Conservation (phyloP, 441 rosid species). For the Macaranga tanarius region DNA sequence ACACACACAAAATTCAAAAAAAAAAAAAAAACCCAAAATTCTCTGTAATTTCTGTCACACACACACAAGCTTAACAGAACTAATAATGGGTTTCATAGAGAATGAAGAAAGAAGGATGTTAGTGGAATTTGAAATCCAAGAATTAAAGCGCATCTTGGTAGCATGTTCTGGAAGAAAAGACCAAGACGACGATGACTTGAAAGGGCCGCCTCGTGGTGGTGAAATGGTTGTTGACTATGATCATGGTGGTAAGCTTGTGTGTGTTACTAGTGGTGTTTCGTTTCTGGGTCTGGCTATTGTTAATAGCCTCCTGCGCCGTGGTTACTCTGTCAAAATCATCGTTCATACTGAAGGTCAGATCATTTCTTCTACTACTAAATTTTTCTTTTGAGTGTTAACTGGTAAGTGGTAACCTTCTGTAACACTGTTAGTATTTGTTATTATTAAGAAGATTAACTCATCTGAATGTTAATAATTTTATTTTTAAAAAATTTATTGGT, state of each 20-base stretch:
- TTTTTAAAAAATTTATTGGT: too few species aligned
- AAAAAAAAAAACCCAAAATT: too few species aligned
- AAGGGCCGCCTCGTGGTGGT: constrained; percentile 1
- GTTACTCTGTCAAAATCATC: constrained; percentile 71
- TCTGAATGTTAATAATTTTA: too few species aligned
- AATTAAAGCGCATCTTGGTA: constrained; percentile 28
- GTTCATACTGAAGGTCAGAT: constrained; percentile 58
- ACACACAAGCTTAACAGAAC: too few species aligned
- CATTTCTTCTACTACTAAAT: too few species aligned
- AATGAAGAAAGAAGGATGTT: constrained; percentile 27
- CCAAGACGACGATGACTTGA: constrained; percentile 16
- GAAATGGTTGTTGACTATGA: constrained; percentile 5
- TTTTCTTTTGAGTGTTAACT: too few species aligned
- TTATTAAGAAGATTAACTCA: too few species aligned
- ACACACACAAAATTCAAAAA: too few species aligned
- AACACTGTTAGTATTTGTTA: too few species aligned
- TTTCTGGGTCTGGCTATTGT: constrained; percentile 75
- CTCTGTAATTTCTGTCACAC: too few species aligned
- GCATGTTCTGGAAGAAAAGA: constrained; percentile 27
- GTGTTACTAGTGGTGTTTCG: constrained; percentile 86
- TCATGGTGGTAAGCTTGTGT: constrained; percentile 53
- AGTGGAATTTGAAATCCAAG: constrained; percentile 27
- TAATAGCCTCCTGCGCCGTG: constrained; percentile 58
- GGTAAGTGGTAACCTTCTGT: too few species aligned
- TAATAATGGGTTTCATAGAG: constrained; percentile 35